A percentile compares a stretch with the other conserved stretches of the same genome.
Evolutionary conservation across 164 flowering plant species (phyloP).

Genomic region (Houttuynia cordata): DNA sequence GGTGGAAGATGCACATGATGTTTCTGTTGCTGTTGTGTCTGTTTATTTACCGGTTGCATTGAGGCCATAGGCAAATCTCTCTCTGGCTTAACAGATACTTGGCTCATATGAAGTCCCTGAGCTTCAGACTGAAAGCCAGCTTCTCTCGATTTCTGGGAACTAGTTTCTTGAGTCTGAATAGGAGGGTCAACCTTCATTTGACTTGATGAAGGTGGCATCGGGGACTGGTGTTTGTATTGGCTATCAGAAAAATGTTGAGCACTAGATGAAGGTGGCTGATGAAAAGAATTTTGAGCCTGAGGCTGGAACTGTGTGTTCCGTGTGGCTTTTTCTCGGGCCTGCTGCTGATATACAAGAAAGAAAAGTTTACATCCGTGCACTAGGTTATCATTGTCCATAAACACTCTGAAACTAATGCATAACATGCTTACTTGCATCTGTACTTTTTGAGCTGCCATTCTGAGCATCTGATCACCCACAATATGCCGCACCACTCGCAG

Average conservation of each 20-base stretch:
- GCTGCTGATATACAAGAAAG: constrained; percentile 2
- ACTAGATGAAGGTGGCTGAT: constrained; percentile 31
- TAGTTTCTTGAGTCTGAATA: constrained; percentile 3
- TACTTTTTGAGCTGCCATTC: constrained; percentile 48
- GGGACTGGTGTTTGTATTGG: constrained; percentile 21
- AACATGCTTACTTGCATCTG: constrained; percentile 42
- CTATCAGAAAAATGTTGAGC: constrained; percentile 11
- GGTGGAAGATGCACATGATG: constrained; percentile 46
- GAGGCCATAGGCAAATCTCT: constrained; percentile 30
- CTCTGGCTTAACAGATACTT: constrained; percentile 34
- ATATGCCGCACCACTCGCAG: constrained; percentile 60
- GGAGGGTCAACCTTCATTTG: constrained; percentile 5
- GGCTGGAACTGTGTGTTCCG: constrained; percentile 25
- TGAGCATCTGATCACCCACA: constrained; percentile 91
- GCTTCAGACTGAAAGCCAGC: constrained; percentile 23
- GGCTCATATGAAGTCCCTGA: constrained; percentile 30
- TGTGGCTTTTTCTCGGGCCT: constrained; percentile 21
- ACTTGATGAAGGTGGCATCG: constrained; percentile 6
- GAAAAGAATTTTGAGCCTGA: constrained; percentile 31
- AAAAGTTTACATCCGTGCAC: not conserved
- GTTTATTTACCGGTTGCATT: constrained; percentile 40
- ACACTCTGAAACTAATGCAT: not conserved
- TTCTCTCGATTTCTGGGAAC: constrained; percentile 7
- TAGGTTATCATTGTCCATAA: not conserved
- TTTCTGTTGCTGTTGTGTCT: constrained; percentile 23